Percentiles rank a stretch among this genome's conserved stretches.
phyloP scores from a whole-genome alignment of 371 early-diverging fungal species.

The Chytridium lagenaria region DNA sequence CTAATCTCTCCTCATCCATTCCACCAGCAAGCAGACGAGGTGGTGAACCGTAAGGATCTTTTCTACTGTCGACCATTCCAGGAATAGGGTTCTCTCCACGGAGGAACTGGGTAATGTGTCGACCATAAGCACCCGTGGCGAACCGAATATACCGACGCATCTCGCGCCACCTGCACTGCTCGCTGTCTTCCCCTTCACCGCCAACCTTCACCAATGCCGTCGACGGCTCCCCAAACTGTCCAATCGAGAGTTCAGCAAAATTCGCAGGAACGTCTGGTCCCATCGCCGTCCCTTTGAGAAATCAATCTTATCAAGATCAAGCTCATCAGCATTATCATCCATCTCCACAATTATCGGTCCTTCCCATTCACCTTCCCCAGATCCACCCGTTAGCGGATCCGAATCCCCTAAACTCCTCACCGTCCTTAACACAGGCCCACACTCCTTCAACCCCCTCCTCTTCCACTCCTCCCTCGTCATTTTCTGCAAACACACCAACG shows the following conservation, averaged over 20 bases:
- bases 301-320: neutral
- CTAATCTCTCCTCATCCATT: neutral
- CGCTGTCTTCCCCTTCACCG: constrained; percentile 17
- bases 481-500: constrained; percentile 45
- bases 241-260: neutral
- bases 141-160: constrained; percentile 49
- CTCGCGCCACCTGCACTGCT: constrained; percentile 12
- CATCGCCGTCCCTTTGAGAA: neutral
- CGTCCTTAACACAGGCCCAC: neutral
- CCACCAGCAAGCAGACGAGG: constrained; percentile 29
- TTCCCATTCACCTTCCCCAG: constrained; percentile 15
- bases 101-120: constrained; percentile 33
- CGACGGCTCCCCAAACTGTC: neutral
- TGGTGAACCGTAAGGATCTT: constrained; percentile 18
- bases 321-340: constrained; percentile 5
- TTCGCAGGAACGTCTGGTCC: neutral
- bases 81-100: constrained; percentile 3
- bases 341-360: constrained; percentile 22
- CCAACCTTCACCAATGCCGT: constrained; percentile 23
- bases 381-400: neutral
- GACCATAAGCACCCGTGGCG: constrained; percentile 46
- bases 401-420: neutral
- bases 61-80: neutral
- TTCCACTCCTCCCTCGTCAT: constrained; percentile 23
- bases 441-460: neutral